phyloP scores from a whole-genome alignment of 2,329 filamentous ascomycete genomes.

The Colletotrichum cereale region DNA sequence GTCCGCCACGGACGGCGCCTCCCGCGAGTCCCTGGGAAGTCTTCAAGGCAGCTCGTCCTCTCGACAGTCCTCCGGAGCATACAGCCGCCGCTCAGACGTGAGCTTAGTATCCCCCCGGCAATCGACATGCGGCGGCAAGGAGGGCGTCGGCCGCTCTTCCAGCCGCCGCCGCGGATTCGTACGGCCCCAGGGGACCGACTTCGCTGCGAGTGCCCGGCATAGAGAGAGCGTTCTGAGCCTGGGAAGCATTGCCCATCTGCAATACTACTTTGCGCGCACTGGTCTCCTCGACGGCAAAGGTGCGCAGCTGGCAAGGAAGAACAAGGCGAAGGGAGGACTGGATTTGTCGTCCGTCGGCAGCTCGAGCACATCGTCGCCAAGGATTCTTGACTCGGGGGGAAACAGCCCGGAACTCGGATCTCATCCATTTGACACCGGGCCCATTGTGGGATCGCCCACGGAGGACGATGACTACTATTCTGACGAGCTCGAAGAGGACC shows the following conservation, averaged over 20 bases:
- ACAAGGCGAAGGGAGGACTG: conserved; percentile 70
- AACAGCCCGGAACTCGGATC: conserved; percentile 68
- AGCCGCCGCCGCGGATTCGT: conserved; percentile 83
- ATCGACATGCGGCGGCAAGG: conserved; percentile 60
- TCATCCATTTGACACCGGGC: conserved; percentile 52
- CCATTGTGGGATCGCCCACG: conserved; percentile 61
- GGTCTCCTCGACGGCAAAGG: conserved; percentile 94
- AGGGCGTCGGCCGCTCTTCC: conserved; percentile 48
- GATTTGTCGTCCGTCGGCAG: conserved; percentile 64
- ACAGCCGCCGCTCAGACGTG: conserved; percentile 59
- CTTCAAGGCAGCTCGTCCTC: conserved; percentile 69
- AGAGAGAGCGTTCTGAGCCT: conserved; percentile 96
- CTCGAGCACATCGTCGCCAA: conserved; percentile 52
- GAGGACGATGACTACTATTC: conserved; percentile 63
- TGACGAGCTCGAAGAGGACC: conserved; percentile 75
- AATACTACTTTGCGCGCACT: conserved; percentile 98
- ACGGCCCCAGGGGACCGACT: conserved; percentile 87
- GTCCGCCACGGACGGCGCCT: conserved; percentile 62
- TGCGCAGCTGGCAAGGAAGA: conserved; percentile 83
- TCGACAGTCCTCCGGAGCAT: conserved; percentile 74
- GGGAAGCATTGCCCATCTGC: conserved; percentile 95
- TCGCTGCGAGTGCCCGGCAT: conserved; percentile 89
- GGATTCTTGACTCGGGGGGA: conserved; percentile 61
- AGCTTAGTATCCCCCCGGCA: conserved; percentile 56
- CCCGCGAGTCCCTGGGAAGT: conserved; percentile 69